These are phyloP conservation scores for Sonneratia alba DNA, from an alignment of 345 rosid genomes.

Conservation along the genomic window DNA sequence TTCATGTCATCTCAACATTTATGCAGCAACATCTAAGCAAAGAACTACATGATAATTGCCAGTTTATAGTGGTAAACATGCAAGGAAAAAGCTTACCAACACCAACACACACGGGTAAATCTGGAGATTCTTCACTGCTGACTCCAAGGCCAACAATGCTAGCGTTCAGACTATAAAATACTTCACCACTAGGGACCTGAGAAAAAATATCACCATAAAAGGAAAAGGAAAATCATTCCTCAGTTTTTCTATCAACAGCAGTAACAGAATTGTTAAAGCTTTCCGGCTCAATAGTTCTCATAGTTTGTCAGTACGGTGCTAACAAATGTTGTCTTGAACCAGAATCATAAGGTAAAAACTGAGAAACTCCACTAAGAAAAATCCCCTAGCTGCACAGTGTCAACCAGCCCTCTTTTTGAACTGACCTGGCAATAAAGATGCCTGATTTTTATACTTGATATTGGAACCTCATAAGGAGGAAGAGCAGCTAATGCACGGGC, in stretches of 20 bases:
- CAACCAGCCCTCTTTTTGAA: conserved; percentile 1
- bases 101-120: conserved; percentile 68
- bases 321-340: not conserved
- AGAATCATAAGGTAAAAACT: not conserved
- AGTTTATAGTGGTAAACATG: not conserved
- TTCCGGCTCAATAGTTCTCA: not conserved
- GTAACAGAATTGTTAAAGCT: not conserved
- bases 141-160: conserved; percentile 83
- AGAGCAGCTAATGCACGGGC: conserved; percentile 74
- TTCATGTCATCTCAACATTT: too few relatives aligned
- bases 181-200: conserved; percentile 59
- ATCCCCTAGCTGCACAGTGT: not conserved
- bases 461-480: conserved; percentile 81
- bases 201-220: conserved; percentile 15
- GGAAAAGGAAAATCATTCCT: conserved; percentile 3
- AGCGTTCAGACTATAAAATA: conserved; percentile 72
- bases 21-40: too few relatives aligned
- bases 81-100: conserved; percentile 48
- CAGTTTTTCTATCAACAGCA: not conserved
- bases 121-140: conserved; percentile 45
- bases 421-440: conserved; percentile 85
- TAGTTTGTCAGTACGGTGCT: not conserved
- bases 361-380: not conserved
- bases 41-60: not conserved
- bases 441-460: conserved; percentile 55